These are phyloP conservation scores for Trypanosoma cruzi DNA, from an alignment of 208 protist genomes.

Conservation along the genomic window DNA sequence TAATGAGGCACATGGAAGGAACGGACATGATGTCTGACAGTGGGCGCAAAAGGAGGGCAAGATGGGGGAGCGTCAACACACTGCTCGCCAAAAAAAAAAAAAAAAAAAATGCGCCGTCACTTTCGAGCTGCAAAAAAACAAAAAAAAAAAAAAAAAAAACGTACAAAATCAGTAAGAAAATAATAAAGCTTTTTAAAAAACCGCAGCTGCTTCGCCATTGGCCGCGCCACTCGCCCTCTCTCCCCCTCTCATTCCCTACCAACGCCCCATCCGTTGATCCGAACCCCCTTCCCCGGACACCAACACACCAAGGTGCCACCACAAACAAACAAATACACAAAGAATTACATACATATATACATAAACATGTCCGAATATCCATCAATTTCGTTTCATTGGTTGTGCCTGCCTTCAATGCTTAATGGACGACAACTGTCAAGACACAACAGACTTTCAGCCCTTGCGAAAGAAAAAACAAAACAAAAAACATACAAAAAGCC, in stretches of 20 bases:
- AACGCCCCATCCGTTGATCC: too few species aligned
- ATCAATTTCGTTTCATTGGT: background rate
- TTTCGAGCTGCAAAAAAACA: background rate
- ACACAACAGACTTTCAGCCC: background rate
- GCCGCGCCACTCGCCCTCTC: background rate
- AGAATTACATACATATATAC: background rate
- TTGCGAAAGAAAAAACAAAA: background rate
- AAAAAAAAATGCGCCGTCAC: background rate
- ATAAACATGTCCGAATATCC: background rate
- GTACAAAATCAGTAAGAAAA: background rate
- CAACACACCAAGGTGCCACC: background rate
- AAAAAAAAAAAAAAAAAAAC: background rate
- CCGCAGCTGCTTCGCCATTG: background rate
- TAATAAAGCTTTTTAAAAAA: slow-evolving; percentile 4
- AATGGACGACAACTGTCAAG: background rate
- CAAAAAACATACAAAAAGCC: background rate
- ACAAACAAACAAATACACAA: background rate
- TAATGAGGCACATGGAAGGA: background rate
- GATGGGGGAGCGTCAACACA: background rate
- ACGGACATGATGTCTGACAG: background rate
- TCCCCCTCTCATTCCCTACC: background rate
- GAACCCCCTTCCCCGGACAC: background rate
- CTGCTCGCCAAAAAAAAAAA: background rate
- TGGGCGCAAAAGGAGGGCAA: background rate
- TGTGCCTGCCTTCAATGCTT: background rate